These are phyloP conservation scores for Hordeum marinum DNA, from an alignment of 176 grass and related monocot species.

Conservation along the genomic window DNA sequence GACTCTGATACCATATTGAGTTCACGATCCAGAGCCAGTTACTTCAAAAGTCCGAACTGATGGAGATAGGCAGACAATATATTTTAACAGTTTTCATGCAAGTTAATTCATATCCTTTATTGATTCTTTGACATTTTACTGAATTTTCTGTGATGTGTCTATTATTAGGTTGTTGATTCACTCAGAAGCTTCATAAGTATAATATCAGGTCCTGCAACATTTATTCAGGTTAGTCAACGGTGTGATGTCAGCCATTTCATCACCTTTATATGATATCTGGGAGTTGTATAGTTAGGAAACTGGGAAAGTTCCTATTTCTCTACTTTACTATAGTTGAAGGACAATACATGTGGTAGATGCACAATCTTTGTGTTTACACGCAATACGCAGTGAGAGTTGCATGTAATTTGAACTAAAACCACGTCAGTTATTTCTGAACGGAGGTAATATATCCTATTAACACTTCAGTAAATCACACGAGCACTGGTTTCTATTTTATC, in stretches of 20 bases:
- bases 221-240: conserved; percentile 48
- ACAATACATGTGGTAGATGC: background rate
- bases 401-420: background rate
- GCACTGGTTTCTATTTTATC: background rate
- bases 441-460: background rate
- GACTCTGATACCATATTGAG: no score
- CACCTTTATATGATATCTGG: background rate
- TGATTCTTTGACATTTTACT: background rate
- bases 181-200: conserved; percentile 44
- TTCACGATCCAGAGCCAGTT: no score
- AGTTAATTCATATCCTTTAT: background rate
- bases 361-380: background rate
- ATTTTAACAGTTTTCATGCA: background rate
- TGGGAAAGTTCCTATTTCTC: background rate
- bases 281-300: background rate
- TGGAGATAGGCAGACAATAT: no score
- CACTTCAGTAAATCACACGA: background rate
- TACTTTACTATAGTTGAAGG: background rate
- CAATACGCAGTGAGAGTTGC: background rate
- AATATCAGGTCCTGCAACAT: conserved; percentile 57
- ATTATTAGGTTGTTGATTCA: conserved; percentile 43
- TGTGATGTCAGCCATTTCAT: background rate
- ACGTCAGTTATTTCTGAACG: no score
- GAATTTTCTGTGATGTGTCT: background rate
- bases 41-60: no score